These are phyloP conservation scores for Aspergillus felis DNA, from an alignment of 2,329 filamentous ascomycete species.

Conservation along the genomic window DNA sequence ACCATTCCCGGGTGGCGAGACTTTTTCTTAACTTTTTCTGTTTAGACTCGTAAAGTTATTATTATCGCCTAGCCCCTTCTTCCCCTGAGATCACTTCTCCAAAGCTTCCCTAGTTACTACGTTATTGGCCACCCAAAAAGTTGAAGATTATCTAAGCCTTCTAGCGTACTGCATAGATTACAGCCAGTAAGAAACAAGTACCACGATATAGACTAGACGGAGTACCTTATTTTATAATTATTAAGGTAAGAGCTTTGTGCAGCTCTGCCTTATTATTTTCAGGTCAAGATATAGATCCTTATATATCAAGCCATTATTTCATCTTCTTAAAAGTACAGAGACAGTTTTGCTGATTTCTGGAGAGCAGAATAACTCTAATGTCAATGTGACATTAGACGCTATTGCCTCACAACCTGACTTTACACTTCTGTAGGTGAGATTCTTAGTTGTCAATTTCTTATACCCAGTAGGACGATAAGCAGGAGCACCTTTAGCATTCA, in stretches of 20 bases:
- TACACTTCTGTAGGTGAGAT: neutral
- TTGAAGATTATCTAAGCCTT: neutral
- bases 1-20: conserved; percentile 35
- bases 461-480: neutral
- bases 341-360: neutral
- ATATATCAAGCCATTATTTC: neutral
- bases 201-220: too few species aligned
- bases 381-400: neutral
- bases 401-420: neutral
- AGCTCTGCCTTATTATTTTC: too few species aligned
- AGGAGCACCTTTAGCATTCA: neutral
- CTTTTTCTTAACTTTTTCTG: conserved; percentile 12
- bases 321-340: neutral
- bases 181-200: neutral
- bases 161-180: neutral
- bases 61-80: neutral
- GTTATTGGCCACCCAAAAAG: neutral
- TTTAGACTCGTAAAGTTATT: neutral
- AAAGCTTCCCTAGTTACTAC: neutral
- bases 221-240: too few species aligned
- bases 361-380: neutral
- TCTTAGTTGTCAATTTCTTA: neutral
- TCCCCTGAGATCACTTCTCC: neutral
- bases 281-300: too few species aligned
- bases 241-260: too few species aligned